phyloP scores from a whole-genome alignment of 2,329 filamentous ascomycete genomes.

The Lasiodiplodia sp. region DNA sequence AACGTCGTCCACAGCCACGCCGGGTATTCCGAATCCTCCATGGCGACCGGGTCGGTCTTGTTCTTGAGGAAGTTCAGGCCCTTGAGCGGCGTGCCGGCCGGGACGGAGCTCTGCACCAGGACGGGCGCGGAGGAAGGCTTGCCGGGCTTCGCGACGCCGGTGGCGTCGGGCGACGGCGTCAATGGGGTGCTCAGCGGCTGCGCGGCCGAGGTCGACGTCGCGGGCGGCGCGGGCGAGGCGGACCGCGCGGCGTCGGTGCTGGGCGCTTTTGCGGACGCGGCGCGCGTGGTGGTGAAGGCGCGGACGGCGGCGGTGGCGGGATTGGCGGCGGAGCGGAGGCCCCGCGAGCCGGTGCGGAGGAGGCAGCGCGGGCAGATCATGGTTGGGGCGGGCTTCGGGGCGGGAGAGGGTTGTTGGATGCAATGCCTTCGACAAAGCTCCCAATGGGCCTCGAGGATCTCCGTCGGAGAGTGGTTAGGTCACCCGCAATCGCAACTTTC shows the following conservation, averaged over 20 bases:
- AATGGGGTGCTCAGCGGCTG: slow-evolving; percentile 55
- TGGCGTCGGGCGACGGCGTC: slow-evolving; percentile 38
- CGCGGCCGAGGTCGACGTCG: slow-evolving; percentile 54
- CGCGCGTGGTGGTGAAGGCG: slow-evolving; percentile 37
- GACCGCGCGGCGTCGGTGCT: slow-evolving; percentile 37
- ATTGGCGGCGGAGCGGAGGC: slow-evolving; percentile 30
- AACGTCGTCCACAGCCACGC: slow-evolving; percentile 80
- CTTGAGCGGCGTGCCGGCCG: slow-evolving; percentile 72
- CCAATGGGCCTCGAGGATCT: not conserved
- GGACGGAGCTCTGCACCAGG: slow-evolving; percentile 56
- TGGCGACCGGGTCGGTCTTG: slow-evolving; percentile 74
- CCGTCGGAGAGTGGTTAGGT: no score
- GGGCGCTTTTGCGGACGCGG: slow-evolving; percentile 37
- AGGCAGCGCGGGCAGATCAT: slow-evolving; percentile 51
- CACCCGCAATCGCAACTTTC: not conserved
- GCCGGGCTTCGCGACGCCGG: slow-evolving; percentile 40
- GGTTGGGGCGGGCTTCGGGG: slow-evolving; percentile 24
- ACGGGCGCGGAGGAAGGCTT: slow-evolving; percentile 43
- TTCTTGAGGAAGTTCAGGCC: slow-evolving; percentile 82
- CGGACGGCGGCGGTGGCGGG: slow-evolving; percentile 1
- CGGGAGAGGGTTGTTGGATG: not conserved
- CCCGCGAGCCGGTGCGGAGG: slow-evolving; percentile 43
- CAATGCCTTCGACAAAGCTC: not conserved
- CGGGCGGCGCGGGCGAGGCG: slow-evolving; percentile 44
- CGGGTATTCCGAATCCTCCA: slow-evolving; percentile 79